These are phyloP conservation scores for Lithospermum erythrorhizon DNA, from an alignment of 257 asterid species.

Conservation along the genomic window DNA sequence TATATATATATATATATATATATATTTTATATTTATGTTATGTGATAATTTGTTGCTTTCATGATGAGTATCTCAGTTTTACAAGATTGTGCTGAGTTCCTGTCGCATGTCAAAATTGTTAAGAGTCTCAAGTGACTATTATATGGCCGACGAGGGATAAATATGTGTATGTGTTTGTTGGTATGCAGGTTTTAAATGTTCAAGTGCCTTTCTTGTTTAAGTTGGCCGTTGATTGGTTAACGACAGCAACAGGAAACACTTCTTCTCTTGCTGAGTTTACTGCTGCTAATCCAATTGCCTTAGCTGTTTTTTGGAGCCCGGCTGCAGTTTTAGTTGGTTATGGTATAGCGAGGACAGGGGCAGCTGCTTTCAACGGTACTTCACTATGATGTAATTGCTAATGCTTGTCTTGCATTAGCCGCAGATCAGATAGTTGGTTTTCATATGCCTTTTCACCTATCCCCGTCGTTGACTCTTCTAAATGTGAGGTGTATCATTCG, in stretches of 20 bases:
- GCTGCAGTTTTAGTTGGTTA: conserved; percentile 87
- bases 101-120: neutral
- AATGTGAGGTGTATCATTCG: neutral
- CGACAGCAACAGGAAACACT: conserved; percentile 67
- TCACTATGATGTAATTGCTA: conserved; percentile 30
- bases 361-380: conserved; percentile 92
- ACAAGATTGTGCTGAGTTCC: neutral
- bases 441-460: neutral
- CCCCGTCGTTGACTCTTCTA: neutral
- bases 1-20: no score
- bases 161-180: conserved; percentile 4
- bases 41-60: neutral
- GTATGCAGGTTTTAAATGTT: conserved; percentile 76
- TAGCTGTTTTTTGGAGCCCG: conserved; percentile 81
- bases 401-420: conserved; percentile 18
- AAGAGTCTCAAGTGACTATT: neutral
- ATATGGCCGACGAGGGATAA: neutral
- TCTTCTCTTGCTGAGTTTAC: conserved; percentile 65
- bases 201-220: conserved; percentile 98
- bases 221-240: conserved; percentile 88
- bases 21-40: neutral
- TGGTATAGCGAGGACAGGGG: conserved; percentile 88
- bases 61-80: neutral
- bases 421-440: neutral
- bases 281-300: conserved; percentile 60